Percentiles rank a stretch among this genome's conserved stretches.
These are phyloP conservation scores for Leucaena leucocephala DNA, from an alignment of 306 rosid species.

Conservation along the genomic window DNA sequence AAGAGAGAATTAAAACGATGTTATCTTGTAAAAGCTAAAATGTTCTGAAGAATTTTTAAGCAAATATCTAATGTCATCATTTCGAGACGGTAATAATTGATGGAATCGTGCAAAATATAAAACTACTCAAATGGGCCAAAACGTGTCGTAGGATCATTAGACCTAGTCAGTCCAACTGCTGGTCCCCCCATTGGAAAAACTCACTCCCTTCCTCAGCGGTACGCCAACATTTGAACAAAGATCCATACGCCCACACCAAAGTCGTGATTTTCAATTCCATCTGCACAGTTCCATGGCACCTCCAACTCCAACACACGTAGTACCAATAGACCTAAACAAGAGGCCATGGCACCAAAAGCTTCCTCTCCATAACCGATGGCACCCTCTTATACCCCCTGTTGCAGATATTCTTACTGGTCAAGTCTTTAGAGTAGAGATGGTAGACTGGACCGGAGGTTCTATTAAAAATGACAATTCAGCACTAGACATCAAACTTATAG, in stretches of 20 bases:
- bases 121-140: neutral
- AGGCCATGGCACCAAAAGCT: conserved; percentile 75
- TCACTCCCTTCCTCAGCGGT: too few species aligned
- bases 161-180: neutral
- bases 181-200: too few species aligned
- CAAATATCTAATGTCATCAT: neutral
- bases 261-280: conserved; percentile 1
- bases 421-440: conserved; percentile 76
- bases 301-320: conserved; percentile 52
- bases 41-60: neutral
- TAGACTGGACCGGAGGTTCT: conserved; percentile 84
- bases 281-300: conserved; percentile 64
- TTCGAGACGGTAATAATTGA: neutral
- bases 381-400: conserved; percentile 66
- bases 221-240: neutral
- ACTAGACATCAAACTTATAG: conserved; percentile 57
- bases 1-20: neutral
- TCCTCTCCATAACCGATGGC: conserved; percentile 94
- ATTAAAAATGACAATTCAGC: conserved; percentile 71
- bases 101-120: neutral
- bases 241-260: neutral
- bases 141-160: conserved; percentile 1
- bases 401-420: conserved; percentile 53
- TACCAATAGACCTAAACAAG: conserved; percentile 67
- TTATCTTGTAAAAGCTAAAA: neutral